These are phyloP conservation scores for Trypanosomatidae sp. DNA, from an alignment of 208 protist species.

Conservation along the genomic window DNA sequence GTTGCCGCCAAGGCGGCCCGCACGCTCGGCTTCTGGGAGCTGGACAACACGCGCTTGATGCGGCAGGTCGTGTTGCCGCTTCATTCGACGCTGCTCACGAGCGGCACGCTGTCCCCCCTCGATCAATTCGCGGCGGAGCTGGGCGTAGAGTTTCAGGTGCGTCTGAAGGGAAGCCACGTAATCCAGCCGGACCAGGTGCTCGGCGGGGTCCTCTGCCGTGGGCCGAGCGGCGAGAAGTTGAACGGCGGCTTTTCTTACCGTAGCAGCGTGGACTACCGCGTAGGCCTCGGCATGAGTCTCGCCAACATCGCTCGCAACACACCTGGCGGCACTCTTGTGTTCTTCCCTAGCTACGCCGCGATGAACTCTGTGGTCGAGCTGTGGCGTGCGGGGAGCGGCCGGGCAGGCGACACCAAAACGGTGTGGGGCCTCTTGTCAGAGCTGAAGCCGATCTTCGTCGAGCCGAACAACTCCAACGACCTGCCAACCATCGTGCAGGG, in stretches of 20 bases:
- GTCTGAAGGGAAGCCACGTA: slow-evolving; percentile 92
- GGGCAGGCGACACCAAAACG: slow-evolving; percentile 42
- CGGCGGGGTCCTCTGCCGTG: slow-evolving; percentile 60
- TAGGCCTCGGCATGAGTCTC: slow-evolving; percentile 79
- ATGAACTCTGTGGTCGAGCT: slow-evolving; percentile 72
- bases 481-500: slow-evolving; percentile 50
- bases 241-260: slow-evolving; percentile 87
- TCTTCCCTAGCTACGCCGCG: slow-evolving; percentile 95
- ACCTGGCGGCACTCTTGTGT: slow-evolving; percentile 96
- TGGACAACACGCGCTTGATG: slow-evolving; percentile 86
- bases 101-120: slow-evolving; percentile 96
- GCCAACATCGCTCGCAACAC: slow-evolving; percentile 89
- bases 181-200: slow-evolving; percentile 81
- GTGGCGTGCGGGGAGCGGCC: slow-evolving; percentile 61
- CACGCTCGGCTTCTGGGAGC: slow-evolving; percentile 92
- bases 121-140: slow-evolving; percentile 93
- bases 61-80: slow-evolving; percentile 41
- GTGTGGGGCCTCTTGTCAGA: slow-evolving; percentile 81
- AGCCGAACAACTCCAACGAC: slow-evolving; percentile 61
- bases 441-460: slow-evolving; percentile 87
- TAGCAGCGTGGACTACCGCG: slow-evolving; percentile 71
- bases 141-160: slow-evolving; percentile 75
- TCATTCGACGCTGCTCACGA: slow-evolving; percentile 92
- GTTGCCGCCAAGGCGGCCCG: slow-evolving; percentile 19
- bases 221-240: slow-evolving; percentile 69